phyloP scores from a whole-genome alignment of 148 eudicot genomes.

The Heliamphora exappendiculata region DNA sequence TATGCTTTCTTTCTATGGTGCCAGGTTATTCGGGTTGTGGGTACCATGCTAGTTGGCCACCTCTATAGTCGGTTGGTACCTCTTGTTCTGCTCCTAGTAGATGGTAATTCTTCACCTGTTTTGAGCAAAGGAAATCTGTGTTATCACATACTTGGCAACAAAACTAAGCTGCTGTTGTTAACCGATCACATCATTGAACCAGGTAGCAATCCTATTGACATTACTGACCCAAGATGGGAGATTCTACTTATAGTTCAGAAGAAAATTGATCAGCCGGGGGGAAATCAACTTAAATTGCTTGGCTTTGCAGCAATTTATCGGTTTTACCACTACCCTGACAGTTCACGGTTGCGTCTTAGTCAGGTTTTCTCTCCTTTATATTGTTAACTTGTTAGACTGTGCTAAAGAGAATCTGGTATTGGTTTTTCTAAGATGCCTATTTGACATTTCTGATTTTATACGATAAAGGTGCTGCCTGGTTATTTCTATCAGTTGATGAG shows the following conservation, averaged over 20 bases:
- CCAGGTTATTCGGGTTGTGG: constrained; percentile 67
- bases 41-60: constrained; percentile 51
- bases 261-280: constrained; percentile 32
- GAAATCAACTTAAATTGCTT: constrained; percentile 35
- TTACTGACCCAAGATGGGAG: constrained; percentile 87
- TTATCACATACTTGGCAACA: neutral
- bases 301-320: constrained; percentile 85
- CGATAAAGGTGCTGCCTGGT: neutral
- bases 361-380: constrained; percentile 43
- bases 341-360: constrained; percentile 64
- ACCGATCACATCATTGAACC: constrained; percentile 16
- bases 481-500: constrained; percentile 6
- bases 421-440: neutral
- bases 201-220: constrained; percentile 94
- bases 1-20: neutral
- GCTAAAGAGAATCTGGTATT: neutral
- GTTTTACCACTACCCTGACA: constrained; percentile 63
- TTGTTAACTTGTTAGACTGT: neutral
- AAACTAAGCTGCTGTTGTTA: neutral
- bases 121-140: neutral
- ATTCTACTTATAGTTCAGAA: constrained; percentile 52
- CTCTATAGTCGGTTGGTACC: constrained; percentile 86
- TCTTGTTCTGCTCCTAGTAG: constrained; percentile 86
- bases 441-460: neutral
- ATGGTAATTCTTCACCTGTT: constrained; percentile 46